phyloP scores from a whole-genome alignment of 1,139 yeast genomes.

The Yamadazyma trypodendri region DNA sequence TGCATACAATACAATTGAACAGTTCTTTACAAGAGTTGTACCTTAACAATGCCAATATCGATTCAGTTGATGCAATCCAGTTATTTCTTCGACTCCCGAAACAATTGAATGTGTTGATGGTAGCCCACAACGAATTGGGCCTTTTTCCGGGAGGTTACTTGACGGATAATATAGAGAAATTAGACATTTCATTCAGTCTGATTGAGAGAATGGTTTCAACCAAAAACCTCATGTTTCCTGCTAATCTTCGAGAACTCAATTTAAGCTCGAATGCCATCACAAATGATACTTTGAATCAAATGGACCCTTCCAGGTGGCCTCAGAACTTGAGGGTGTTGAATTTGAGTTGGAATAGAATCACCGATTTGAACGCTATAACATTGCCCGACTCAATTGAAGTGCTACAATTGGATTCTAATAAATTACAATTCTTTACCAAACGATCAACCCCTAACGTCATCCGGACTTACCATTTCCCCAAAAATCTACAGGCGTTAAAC shows the following conservation, averaged over 20 bases:
- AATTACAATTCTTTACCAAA: conserved; percentile 5
- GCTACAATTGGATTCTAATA: conserved; percentile 7
- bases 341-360: conserved; percentile 12
- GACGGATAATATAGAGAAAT: conserved; percentile 26
- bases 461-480: conserved; percentile 22
- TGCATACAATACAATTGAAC: conserved; percentile 21
- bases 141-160: conserved; percentile 16
- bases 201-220: too few species aligned
- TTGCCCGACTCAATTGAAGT: conserved; percentile 10
- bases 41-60: conserved; percentile 31
- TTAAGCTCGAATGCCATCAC: conserved; percentile 7
- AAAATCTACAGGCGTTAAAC: conserved; percentile 20
- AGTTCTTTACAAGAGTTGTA: conserved; percentile 21
- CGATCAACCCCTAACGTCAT: conserved; percentile 3
- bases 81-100: conserved; percentile 19
- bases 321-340: conserved; percentile 11
- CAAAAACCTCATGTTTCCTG: too few species aligned
- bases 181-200: conserved; percentile 21
- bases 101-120: conserved; percentile 30
- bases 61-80: conserved; percentile 7
- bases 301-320: conserved; percentile 8
- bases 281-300: conserved; percentile 3
- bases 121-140: conserved; percentile 27
- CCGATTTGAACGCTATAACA: conserved; percentile 11
- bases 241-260: conserved; percentile 6